These are phyloP conservation scores for Escovopsis sp. DNA, from an alignment of 2,329 filamentous ascomycete genomes.

Conservation along the genomic window DNA sequence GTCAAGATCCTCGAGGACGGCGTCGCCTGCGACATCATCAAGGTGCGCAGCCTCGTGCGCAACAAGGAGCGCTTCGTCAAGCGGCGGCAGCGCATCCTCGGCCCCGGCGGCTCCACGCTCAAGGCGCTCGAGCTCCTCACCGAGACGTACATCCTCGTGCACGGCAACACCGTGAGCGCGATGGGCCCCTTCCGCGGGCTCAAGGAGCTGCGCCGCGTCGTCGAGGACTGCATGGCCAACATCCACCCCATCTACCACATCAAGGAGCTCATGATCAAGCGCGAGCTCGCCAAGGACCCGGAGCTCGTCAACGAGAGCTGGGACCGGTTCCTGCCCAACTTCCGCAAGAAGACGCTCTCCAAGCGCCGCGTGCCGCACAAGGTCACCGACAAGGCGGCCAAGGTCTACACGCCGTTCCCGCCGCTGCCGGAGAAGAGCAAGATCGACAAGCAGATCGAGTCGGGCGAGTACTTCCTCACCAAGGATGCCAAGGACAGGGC, in stretches of 20 bases:
- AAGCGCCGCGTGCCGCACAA: slow-evolving; percentile 70
- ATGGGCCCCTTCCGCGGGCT: slow-evolving; percentile 90
- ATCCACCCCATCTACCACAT: slow-evolving; percentile 83
- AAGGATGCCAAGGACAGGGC: slow-evolving; percentile 85
- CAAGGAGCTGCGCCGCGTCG: slow-evolving; percentile 77
- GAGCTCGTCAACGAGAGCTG: slow-evolving; percentile 77
- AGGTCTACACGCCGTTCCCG: slow-evolving; percentile 92
- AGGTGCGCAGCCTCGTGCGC: slow-evolving; percentile 75
- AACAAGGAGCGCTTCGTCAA: slow-evolving; percentile 97
- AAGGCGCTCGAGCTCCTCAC: slow-evolving; percentile 91
- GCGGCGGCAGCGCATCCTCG: slow-evolving; percentile 79
- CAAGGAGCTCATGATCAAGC: slow-evolving; percentile 77
- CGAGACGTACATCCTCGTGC: slow-evolving; percentile 81
- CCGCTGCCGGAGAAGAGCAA: slow-evolving; percentile 97
- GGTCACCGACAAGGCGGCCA: slow-evolving; percentile 86
- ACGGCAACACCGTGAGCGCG: slow-evolving; percentile 84
- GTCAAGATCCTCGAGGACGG: slow-evolving; percentile 90
- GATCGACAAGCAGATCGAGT: slow-evolving; percentile 94
- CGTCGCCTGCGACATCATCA: slow-evolving; percentile 87
- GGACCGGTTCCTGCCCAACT: slow-evolving; percentile 92
- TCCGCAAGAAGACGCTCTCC: slow-evolving; percentile 83
- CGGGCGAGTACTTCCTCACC: slow-evolving; percentile 87
- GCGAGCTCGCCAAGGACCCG: slow-evolving; percentile 79
- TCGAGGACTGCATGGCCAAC: slow-evolving; percentile 95
- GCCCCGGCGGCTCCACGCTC: slow-evolving; percentile 78